A percentile compares a stretch with the other conserved stretches of the same genome.
These are phyloP conservation scores for Aurantiochytrium sp. DNA, from an alignment of 108 stramenopile species.

Conservation along the genomic window DNA sequence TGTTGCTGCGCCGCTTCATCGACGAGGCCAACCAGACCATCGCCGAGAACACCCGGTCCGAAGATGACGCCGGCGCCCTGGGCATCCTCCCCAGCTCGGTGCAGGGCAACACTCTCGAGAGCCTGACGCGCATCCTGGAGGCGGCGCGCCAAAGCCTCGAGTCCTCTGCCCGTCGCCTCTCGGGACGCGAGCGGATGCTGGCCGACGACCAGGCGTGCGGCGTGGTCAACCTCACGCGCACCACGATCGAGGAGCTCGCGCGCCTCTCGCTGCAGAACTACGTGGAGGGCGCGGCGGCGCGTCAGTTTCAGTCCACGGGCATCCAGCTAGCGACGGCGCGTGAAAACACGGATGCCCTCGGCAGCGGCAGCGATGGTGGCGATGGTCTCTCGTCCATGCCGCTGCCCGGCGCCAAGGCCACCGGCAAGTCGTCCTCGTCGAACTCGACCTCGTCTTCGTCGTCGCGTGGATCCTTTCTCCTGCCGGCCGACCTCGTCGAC, in stretches of 20 bases:
- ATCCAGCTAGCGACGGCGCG: not conserved
- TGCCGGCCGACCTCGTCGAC: not conserved
- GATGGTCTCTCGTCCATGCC: not conserved
- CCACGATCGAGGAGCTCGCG: not conserved
- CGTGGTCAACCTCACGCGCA: not conserved
- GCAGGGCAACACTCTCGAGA: not conserved
- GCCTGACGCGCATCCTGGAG: not conserved
- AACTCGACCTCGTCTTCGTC: not conserved
- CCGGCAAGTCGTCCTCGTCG: not conserved
- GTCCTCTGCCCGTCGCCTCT: not conserved
- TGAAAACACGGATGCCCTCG: not conserved
- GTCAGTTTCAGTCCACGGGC: not conserved
- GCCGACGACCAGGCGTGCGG: not conserved
- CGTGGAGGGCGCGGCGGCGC: not conserved
- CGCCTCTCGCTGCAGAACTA: not conserved
- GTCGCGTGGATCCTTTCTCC: not conserved
- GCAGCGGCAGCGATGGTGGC: not conserved
- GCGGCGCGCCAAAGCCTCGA: not conserved
- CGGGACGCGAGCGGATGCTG: not conserved
- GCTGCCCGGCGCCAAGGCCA: not conserved
- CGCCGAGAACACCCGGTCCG: not conserved
- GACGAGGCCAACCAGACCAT: not conserved
- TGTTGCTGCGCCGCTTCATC: not conserved
- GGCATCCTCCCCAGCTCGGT: not conserved
- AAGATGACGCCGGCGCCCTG: not conserved